These are phyloP conservation scores for Penicillium sp. DNA, from an alignment of 2,329 filamentous ascomycete species.

Conservation along the genomic window DNA sequence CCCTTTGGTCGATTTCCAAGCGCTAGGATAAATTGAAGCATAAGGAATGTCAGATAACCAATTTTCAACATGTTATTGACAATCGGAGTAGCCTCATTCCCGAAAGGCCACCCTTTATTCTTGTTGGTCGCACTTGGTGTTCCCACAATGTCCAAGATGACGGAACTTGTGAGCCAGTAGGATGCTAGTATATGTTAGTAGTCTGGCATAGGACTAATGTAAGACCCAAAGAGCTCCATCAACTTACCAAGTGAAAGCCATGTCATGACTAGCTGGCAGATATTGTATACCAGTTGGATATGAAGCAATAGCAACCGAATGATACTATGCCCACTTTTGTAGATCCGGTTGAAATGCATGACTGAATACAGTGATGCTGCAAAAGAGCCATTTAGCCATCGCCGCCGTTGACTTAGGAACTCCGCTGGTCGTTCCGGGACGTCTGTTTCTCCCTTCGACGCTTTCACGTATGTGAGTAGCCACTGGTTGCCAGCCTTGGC, in stretches of 20 bases:
- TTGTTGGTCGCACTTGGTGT: constrained; percentile 55
- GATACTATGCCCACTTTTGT: constrained; percentile 93
- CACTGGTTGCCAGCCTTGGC: constrained; percentile 97
- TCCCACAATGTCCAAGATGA: constrained; percentile 95
- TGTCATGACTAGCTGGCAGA: constrained; percentile 77
- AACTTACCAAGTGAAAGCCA: constrained; percentile 69
- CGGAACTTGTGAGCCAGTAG: constrained; percentile 93
- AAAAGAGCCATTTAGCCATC: constrained; percentile 98
- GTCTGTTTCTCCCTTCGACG: constrained; percentile 96
- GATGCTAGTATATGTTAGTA: constrained; percentile 61
- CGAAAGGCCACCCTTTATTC: constrained; percentile 79
- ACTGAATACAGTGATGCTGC: constrained; percentile 91
- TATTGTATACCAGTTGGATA: constrained; percentile 89
- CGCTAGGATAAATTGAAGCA: constrained; percentile 91
- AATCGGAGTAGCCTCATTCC: constrained; percentile 77
- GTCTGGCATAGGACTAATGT: neutral
- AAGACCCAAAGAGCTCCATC: neutral
- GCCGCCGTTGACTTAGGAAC: constrained; percentile 92
- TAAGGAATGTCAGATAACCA: constrained; percentile 81
- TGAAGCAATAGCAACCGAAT: constrained; percentile 97
- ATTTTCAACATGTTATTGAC: constrained; percentile 88
- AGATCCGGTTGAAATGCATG: constrained; percentile 96
- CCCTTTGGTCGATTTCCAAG: constrained; percentile 94
- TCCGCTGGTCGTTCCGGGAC: constrained; percentile 92
- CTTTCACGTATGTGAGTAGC: constrained; percentile 97